These are phyloP conservation scores for Xylaria curta DNA, from an alignment of 495 filamentous ascomycete genomes.

Conservation along the genomic window DNA sequence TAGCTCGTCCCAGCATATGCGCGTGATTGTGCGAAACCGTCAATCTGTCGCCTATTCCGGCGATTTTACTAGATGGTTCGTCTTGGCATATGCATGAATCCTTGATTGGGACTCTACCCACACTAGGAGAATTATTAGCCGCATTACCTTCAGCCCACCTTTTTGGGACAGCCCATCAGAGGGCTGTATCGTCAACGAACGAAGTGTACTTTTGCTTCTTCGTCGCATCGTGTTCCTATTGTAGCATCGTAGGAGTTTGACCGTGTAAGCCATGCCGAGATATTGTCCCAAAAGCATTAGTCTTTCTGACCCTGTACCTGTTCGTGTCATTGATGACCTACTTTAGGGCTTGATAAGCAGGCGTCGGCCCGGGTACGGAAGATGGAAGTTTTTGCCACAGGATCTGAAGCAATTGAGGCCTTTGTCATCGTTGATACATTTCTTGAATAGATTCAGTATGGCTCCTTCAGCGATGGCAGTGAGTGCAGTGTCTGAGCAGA, in stretches of 20 bases:
- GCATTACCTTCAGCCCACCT: background rate
- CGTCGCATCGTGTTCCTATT: background rate
- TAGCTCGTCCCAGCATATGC: background rate
- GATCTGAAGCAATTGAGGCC: background rate
- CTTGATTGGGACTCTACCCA: background rate
- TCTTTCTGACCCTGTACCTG: background rate
- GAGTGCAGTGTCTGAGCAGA: constrained; percentile 17
- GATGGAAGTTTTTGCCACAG: background rate
- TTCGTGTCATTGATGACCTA: background rate
- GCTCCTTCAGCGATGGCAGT: constrained; percentile 29
- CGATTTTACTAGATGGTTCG: constrained; percentile 5
- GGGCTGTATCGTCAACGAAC: background rate
- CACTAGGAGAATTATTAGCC: constrained; percentile 12
- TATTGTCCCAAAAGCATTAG: background rate
- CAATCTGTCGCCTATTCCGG: background rate
- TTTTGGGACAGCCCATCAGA: background rate
- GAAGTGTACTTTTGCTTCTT: background rate
- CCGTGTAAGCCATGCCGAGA: background rate
- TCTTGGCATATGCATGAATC: constrained; percentile 17
- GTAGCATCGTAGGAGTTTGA: background rate
- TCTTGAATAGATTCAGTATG: constrained; percentile 20
- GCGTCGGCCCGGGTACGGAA: background rate
- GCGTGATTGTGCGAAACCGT: background rate
- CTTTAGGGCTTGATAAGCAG: background rate
- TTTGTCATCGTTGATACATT: background rate